phyloP scores from a whole-genome alignment of 371 early-diverging fungal genomes.

The Mucor lusitanicus region DNA sequence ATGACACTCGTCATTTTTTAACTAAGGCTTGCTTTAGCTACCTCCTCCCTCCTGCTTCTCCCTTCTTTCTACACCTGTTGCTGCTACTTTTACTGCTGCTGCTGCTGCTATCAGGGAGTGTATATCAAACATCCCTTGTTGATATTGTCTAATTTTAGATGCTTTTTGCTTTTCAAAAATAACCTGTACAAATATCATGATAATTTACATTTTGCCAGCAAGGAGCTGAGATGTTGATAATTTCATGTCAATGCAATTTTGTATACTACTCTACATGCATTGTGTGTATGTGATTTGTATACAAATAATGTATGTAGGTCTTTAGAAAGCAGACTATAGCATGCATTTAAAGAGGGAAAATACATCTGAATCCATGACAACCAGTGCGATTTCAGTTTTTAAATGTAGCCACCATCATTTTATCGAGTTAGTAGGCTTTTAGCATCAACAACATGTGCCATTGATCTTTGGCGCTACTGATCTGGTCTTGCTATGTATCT shows the following conservation, averaged over 20 bases:
- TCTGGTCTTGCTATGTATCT: not conserved
- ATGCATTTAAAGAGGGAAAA: not conserved
- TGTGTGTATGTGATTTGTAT: not conserved
- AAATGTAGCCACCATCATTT: not conserved
- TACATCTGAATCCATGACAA: not conserved
- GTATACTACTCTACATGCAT: not conserved
- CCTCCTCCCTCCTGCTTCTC: not conserved
- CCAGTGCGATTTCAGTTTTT: not conserved
- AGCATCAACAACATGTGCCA: no score
- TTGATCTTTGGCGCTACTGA: not conserved
- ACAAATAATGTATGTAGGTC: not conserved
- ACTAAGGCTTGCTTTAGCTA: not conserved
- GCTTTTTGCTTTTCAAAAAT: not conserved
- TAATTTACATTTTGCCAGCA: not conserved
- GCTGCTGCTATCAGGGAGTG: not conserved
- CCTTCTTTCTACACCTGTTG: no score
- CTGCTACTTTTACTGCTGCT: no score
- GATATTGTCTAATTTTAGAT: not conserved
- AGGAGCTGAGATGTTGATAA: not conserved
- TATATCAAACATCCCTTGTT: not conserved
- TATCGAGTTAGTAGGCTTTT: no score
- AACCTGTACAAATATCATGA: not conserved
- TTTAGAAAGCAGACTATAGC: not conserved
- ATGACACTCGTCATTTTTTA: constrained; percentile 6
- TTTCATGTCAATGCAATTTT: not conserved